Evolutionary conservation across 352 stramenopile species (phyloP).

Genomic region (Phytophthora brassicae): DNA sequence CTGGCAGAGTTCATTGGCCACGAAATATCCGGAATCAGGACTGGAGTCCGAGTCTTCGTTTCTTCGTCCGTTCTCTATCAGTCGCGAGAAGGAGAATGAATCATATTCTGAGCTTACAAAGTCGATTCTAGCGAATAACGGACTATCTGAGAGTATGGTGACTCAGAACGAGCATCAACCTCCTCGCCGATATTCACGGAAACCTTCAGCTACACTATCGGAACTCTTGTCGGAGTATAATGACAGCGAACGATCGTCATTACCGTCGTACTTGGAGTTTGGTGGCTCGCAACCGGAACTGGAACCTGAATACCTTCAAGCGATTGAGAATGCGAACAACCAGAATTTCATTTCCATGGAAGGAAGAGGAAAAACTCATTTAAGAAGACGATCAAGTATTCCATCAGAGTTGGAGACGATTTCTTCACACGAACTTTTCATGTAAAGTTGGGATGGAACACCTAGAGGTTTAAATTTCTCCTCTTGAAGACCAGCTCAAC

Average conservation of each 20-base stretch:
- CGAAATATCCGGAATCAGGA: not conserved
- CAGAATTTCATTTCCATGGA: slow-evolving; percentile 23
- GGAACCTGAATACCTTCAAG: slow-evolving; percentile 39
- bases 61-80: slow-evolving; percentile 19
- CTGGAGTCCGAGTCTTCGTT: slow-evolving; percentile 27
- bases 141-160: slow-evolving; percentile 27
- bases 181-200: slow-evolving; percentile 41
- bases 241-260: slow-evolving; percentile 32
- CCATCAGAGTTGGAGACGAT: slow-evolving; percentile 25
- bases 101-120: slow-evolving; percentile 33
- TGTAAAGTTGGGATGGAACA: slow-evolving; percentile 24
- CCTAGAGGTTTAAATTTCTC: no score
- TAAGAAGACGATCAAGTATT: slow-evolving; percentile 30
- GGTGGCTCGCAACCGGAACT: slow-evolving; percentile 33
- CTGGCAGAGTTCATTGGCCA: slow-evolving; percentile 23
- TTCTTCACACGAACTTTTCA: slow-evolving; percentile 33
- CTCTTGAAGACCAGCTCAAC: no score
- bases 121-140: slow-evolving; percentile 29
- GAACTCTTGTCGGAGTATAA: slow-evolving; percentile 71
- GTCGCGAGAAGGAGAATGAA: slow-evolving; percentile 12
- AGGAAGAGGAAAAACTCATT: slow-evolving; percentile 24
- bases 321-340: slow-evolving; percentile 26
- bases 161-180: slow-evolving; percentile 18
- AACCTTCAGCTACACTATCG: slow-evolving; percentile 39
- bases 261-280: slow-evolving; percentile 31